Conservation (phyloP, 164 flowering plant species). For the Dillenia suffruticosa region DNA sequence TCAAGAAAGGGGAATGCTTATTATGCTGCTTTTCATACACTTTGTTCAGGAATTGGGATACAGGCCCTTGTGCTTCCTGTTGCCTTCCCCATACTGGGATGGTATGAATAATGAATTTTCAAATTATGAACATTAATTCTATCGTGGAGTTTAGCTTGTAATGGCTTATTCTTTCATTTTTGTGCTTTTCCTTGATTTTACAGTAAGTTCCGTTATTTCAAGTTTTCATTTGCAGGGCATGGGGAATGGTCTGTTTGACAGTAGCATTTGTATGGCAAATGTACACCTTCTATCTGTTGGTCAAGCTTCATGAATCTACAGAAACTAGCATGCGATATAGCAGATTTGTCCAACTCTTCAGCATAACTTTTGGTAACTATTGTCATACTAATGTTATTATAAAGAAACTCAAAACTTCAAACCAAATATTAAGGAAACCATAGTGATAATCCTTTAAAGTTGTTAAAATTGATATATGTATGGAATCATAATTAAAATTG, state of each 20-base stretch:
- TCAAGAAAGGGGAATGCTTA: constrained; percentile 40
- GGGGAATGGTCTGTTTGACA: constrained; percentile 44
- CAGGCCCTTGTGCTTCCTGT: constrained; percentile 48
- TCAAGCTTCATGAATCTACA: constrained; percentile 50
- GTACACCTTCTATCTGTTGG: constrained; percentile 49
- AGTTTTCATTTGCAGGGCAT: constrained; percentile 30
- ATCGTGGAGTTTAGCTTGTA: neutral
- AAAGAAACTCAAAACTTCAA: too few species aligned
- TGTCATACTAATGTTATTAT: too few species aligned
- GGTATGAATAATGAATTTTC: constrained; percentile 18
- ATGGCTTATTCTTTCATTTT: neutral
- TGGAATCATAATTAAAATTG: too few species aligned
- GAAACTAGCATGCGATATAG: constrained; percentile 45
- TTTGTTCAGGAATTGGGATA: constrained; percentile 43
- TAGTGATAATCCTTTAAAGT: too few species aligned
- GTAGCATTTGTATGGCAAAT: constrained; percentile 54
- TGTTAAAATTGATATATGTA: too few species aligned
- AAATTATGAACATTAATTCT: too few species aligned
- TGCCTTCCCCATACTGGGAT: constrained; percentile 39
- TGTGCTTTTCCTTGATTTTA: neutral
- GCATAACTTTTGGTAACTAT: constrained; percentile 51
- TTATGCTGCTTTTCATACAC: constrained; percentile 42
- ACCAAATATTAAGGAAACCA: too few species aligned
- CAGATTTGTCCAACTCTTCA: constrained; percentile 55
- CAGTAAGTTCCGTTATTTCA: neutral